phyloP scores from a whole-genome alignment of 2,329 filamentous ascomycete genomes.

The Colletotrichum eremochloae region DNA sequence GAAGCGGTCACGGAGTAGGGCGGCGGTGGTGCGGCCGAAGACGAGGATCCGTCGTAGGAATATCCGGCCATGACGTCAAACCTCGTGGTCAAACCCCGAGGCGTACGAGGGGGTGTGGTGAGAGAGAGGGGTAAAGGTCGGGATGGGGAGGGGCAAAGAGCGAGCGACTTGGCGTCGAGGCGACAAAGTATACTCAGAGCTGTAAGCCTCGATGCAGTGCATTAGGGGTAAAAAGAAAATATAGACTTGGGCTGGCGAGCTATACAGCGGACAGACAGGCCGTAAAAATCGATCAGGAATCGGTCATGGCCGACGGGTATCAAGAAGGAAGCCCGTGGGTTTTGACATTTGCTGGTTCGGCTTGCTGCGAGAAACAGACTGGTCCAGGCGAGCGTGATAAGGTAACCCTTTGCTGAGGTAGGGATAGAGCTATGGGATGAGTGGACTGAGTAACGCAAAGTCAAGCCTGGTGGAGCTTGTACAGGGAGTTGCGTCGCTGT shows the following conservation, averaged over 20 bases:
- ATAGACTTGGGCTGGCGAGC: neutral
- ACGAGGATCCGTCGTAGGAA: conserved; percentile 30
- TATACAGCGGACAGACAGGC: neutral
- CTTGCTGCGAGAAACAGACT: conserved; percentile 8
- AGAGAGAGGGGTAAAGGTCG: conserved; percentile 1
- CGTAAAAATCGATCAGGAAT: neutral
- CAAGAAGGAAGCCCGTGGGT: neutral
- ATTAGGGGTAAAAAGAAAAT: neutral
- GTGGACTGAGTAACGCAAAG: conserved; percentile 4
- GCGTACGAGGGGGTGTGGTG: neutral
- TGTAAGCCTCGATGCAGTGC: neutral
- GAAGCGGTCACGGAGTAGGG: conserved; percentile 38
- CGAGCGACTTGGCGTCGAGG: neutral
- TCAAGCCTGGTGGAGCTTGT: neutral
- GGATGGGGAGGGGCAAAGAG: neutral
- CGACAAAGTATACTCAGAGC: neutral
- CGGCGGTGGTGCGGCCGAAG: conserved; percentile 36
- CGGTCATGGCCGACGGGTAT: conserved; percentile 7
- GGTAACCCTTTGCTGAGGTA: conserved; percentile 18
- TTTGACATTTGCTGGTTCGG: conserved; percentile 16
- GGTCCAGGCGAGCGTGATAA: conserved; percentile 28
- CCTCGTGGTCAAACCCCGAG: neutral
- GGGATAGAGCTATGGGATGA: conserved; percentile 7
- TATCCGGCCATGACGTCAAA: conserved; percentile 38
- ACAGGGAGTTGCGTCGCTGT: neutral